Conservation (phyloP, 805 yeast genomes). For the Metschnikowia borealis region DNA sequence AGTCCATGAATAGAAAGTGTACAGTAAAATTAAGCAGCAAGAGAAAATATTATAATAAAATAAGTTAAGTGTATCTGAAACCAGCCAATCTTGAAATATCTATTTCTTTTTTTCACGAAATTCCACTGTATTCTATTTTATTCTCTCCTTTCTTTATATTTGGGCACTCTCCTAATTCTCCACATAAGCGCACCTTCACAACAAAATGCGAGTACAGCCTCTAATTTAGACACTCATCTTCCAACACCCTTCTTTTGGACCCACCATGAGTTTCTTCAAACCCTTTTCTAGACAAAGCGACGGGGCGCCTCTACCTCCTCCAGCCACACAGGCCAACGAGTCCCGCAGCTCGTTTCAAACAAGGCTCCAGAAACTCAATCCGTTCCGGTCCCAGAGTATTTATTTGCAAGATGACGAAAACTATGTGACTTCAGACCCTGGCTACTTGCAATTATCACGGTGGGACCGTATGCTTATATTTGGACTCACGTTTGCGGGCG, state of each 20-base stretch:
- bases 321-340: constrained; percentile 28
- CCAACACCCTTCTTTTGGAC: too few species aligned
- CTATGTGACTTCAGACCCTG: constrained; percentile 42
- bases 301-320: constrained; percentile 36
- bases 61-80: too few species aligned
- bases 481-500: constrained; percentile 42
- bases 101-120: too few species aligned
- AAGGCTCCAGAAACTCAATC: constrained; percentile 34
- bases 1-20: too few species aligned
- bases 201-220: not conserved
- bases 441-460: constrained; percentile 39
- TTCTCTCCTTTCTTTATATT: not conserved
- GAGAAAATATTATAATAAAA: too few species aligned
- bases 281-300: constrained; percentile 30
- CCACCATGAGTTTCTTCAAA: constrained; percentile 39
- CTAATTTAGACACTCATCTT: too few species aligned
- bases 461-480: constrained; percentile 47
- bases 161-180: not conserved
- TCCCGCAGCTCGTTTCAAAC: constrained; percentile 23
- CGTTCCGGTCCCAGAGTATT: constrained; percentile 34
- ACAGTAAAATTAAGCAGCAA: too few species aligned
- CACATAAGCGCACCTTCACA: not conserved
- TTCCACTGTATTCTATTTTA: not conserved
- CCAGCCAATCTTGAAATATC: too few species aligned
- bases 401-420: constrained; percentile 41